phyloP scores from a whole-genome alignment of 2,329 filamentous ascomycete species.

The Verticillium zaregamsianum region DNA sequence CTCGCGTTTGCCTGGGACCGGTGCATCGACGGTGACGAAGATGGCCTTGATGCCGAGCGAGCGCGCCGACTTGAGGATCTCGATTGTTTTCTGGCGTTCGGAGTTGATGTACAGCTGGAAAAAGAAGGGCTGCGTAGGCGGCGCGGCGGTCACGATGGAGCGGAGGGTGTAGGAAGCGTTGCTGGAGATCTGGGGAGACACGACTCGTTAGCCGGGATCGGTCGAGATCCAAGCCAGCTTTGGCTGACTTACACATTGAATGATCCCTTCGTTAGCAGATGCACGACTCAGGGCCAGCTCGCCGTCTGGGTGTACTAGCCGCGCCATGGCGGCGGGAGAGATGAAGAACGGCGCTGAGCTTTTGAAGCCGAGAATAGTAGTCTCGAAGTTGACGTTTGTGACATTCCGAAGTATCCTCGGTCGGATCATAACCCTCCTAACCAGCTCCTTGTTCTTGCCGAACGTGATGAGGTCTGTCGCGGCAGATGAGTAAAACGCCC shows the following conservation, averaged over 20 bases:
- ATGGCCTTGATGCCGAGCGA: slow-evolving; percentile 45
- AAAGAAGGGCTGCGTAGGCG: slow-evolving; percentile 36
- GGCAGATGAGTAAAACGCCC: slow-evolving; percentile 52
- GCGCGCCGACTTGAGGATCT: slow-evolving; percentile 33
- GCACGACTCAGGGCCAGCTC: slow-evolving; percentile 45
- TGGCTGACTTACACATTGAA: slow-evolving; percentile 36
- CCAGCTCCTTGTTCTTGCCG: slow-evolving; percentile 41
- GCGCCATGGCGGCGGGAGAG: slow-evolving; percentile 61
- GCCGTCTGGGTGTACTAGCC: slow-evolving; percentile 59
- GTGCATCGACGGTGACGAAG: slow-evolving; percentile 52
- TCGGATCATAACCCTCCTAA: slow-evolving; percentile 49
- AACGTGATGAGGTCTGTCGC: slow-evolving; percentile 48
- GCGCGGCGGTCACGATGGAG: slow-evolving; percentile 34
- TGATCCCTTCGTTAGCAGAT: slow-evolving; percentile 39
- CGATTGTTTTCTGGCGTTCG: slow-evolving; percentile 42
- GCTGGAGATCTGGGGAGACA: slow-evolving; percentile 35
- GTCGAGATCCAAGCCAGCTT: not conserved
- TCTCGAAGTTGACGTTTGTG: slow-evolving; percentile 40
- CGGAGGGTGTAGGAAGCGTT: slow-evolving; percentile 45
- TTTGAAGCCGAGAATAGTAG: slow-evolving; percentile 49
- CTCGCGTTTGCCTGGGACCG: slow-evolving; percentile 51
- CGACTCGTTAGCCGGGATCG: not conserved
- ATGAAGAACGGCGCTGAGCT: slow-evolving; percentile 57
- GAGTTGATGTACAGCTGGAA: slow-evolving; percentile 54
- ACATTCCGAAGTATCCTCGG: slow-evolving; percentile 57